Evolutionary conservation across 805 yeast genomes (phyloP), one percentile per base, ranked within the genome.

Genomic region (Starmerella khaoyaiensis): DNA sequence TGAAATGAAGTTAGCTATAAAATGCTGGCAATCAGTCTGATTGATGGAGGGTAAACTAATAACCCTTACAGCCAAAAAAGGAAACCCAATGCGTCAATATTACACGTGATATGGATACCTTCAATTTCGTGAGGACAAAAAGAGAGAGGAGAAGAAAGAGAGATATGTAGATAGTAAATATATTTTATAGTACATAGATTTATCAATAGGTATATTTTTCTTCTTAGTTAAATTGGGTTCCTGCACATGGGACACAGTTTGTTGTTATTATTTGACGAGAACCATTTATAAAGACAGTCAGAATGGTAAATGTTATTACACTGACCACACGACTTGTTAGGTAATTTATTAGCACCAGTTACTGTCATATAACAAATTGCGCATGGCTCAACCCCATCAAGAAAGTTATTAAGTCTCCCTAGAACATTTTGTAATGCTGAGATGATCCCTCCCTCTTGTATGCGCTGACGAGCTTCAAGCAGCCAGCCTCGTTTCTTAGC

Each of bases 221-320:
- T n/a, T n/a, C 26, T 23, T 5, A 10, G 11, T 35, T 37, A 50
- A 39, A 50, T 37, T 2, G 48, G 45, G 4, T 75, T 60, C 53
- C 98, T 77, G 62, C 99, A 90, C 53, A 90, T 64, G 27, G 99
- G 99, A 63, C 99, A 90, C 2, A 94, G 79, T 47, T 82, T 80
- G 38, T 81, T 71, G 28, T 90, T 93, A 14, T 20, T 31, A 11
- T 94, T 80, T 48, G 94, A 84, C 63, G 82, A 81, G 62, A 90
- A 90, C 99, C 99, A 90, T 56, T 86, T 81, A 66, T 83, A 86
- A 29, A 90, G 64, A 66, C 99, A 90, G 3, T 90, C 94, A 6
- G 94, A 76, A 58, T 90, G 99, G 66, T 86, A 90, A 56, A 79
- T 82, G 65, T 90, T 87, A 53, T 74, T 74, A 67, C 99, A 90